Evolutionary conservation across 73 alveolate genomes (phyloP).

Genomic region (Symbiodinium pilosum): DNA sequence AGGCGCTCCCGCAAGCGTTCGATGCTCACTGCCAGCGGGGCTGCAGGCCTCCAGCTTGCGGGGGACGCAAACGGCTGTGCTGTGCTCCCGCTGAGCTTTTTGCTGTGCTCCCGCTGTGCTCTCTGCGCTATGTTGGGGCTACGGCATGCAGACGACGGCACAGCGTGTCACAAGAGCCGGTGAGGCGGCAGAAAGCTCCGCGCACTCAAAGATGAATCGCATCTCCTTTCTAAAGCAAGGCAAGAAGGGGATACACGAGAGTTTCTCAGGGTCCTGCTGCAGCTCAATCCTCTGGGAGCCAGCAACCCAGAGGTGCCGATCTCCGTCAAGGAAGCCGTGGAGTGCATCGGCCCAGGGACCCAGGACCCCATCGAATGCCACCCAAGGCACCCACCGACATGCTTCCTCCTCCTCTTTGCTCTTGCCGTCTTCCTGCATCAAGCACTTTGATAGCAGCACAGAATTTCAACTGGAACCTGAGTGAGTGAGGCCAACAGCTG

Average conservation of each 20-base stretch:
- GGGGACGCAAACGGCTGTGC: too few species aligned
- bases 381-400: not conserved
- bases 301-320: not conserved
- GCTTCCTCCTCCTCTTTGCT: too few species aligned
- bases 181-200: not conserved
- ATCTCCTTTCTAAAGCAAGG: not conserved
- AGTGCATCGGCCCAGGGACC: constrained; percentile 29
- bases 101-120: too few species aligned
- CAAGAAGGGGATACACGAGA: too few species aligned
- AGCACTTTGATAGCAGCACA: too few species aligned
- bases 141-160: constrained; percentile 20
- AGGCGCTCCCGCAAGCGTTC: too few species aligned
- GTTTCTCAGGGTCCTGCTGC: constrained; percentile 2
- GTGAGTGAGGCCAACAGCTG: not conserved
- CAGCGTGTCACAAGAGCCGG: constrained; percentile 56
- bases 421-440: too few species aligned
- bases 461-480: too few species aligned
- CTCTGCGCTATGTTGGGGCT: too few species aligned
- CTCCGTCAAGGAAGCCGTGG: constrained; percentile 21
- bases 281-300: not conserved
- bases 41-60: too few species aligned
- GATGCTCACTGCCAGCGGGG: too few species aligned
- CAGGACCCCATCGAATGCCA: constrained; percentile 31
- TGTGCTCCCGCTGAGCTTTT: too few species aligned
- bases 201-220: constrained; percentile 43